phyloP scores from a whole-genome alignment of 2,329 filamentous ascomycete species.

The Kalmusia sp. region DNA sequence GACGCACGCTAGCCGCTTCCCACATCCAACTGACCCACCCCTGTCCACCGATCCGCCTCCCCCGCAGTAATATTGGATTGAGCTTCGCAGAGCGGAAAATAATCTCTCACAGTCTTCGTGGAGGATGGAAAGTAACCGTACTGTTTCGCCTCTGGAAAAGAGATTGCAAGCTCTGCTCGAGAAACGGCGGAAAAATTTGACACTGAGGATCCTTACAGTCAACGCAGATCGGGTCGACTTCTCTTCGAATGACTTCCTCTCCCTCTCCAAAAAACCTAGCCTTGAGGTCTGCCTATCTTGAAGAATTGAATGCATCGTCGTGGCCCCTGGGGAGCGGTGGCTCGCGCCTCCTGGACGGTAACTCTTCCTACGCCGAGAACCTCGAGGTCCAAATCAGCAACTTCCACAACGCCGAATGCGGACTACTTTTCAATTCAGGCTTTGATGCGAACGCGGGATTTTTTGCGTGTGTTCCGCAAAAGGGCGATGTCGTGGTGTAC shows the following conservation, averaged over 20 bases:
- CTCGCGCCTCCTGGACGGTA: constrained; percentile 70
- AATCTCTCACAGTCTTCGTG: constrained; percentile 1
- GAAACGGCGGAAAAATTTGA: constrained; percentile 46
- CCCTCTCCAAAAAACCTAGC: constrained; percentile 57
- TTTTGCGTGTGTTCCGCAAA: constrained; percentile 57
- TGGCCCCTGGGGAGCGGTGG: constrained; percentile 63
- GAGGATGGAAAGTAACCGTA: constrained; percentile 15
- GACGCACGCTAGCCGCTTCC: constrained; percentile 1
- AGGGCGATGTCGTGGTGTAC: constrained; percentile 66
- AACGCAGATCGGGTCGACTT: constrained; percentile 60
- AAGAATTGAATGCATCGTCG: constrained; percentile 48
- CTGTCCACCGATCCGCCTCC: not conserved
- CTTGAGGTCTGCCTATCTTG: constrained; percentile 58
- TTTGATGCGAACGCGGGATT: constrained; percentile 59
- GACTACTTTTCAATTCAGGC: constrained; percentile 66
- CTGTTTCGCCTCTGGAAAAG: constrained; percentile 25
- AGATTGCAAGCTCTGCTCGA: constrained; percentile 42
- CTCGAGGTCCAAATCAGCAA: constrained; percentile 64
- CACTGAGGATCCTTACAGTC: constrained; percentile 38
- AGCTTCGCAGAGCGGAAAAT: not conserved
- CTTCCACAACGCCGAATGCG: constrained; percentile 66
- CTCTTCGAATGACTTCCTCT: constrained; percentile 72
- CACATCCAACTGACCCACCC: not conserved
- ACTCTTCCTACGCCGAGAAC: constrained; percentile 65
- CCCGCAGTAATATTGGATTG: not conserved